Conservation (phyloP, 2,329 filamentous ascomycete genomes). For the Xylaria sp. region DNA sequence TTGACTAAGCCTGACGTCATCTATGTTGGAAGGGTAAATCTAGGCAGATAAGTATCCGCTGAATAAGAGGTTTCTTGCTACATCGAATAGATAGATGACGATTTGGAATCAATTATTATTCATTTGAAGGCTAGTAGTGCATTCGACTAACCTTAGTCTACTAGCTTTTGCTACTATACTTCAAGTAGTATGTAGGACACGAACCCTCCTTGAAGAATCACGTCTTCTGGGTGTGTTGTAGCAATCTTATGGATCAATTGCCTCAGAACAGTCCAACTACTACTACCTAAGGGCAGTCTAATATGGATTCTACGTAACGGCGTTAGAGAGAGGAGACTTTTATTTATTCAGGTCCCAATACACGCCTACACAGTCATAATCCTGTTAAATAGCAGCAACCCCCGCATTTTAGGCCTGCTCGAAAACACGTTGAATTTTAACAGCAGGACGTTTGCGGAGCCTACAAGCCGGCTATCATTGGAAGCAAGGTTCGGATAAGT, state of each 20-base stretch:
- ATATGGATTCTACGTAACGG: no score
- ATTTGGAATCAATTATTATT: no score
- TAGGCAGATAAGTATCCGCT: not conserved
- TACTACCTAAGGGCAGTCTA: not conserved
- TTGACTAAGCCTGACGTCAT: conserved; percentile 33
- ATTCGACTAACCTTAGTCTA: no score
- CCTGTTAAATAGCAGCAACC: conserved; percentile 32
- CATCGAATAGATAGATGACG: no score
- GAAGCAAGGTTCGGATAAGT: no score
- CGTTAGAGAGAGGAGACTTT: conserved; percentile 41
- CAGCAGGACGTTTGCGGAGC: conserved; percentile 28
- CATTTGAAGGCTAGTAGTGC: no score
- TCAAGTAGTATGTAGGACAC: no score
- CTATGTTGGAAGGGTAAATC: not conserved
- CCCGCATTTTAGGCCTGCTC: conserved; percentile 20
- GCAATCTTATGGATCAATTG: no score
- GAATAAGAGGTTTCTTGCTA: not conserved
- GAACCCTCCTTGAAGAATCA: no score
- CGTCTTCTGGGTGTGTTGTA: no score
- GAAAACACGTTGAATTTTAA: conserved; percentile 35
- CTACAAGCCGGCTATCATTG: conserved; percentile 19
- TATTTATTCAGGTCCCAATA: conserved; percentile 41
- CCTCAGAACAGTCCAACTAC: no score
- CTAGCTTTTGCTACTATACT: no score
- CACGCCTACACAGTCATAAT: conserved; percentile 31